A percentile compares a stretch with the other conserved stretches of the same genome.
Evolutionary conservation across 179 eudicot genomes (phyloP).

Genomic region (Spergularia azorica): DNA sequence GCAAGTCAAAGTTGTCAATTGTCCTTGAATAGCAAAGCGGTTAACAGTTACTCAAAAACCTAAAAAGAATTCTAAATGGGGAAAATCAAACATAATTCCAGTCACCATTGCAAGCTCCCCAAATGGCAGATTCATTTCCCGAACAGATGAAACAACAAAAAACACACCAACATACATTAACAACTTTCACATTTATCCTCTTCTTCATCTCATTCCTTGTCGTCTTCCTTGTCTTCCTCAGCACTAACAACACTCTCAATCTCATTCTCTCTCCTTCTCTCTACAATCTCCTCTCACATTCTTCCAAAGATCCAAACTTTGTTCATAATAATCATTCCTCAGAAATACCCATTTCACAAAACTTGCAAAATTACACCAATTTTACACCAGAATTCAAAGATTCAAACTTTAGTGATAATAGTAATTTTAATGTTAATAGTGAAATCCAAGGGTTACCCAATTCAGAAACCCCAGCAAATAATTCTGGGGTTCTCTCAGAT

Average conservation of each 20-base stretch:
- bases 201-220: conserved; percentile 25
- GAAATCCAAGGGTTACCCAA: conserved; percentile 1
- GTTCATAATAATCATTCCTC: background rate
- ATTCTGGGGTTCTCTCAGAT: background rate
- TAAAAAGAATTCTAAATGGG: too few relatives aligned
- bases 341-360: background rate
- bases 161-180: background rate
- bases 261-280: conserved; percentile 9
- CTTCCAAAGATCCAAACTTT: background rate
- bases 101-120: background rate
- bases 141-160: conserved; percentile 1
- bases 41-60: too few relatives aligned
- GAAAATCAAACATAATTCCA: too few relatives aligned
- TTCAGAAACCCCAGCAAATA: background rate
- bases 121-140: conserved; percentile 25
- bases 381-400: background rate
- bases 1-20: too few relatives aligned
- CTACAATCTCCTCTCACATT: conserved; percentile 12
- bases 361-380: background rate
- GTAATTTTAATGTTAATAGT: too few relatives aligned
- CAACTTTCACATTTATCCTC: conserved; percentile 8
- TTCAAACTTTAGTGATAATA: background rate
- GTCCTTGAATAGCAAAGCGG: too few relatives aligned
- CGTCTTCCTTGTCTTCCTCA: conserved; percentile 11
- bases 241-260: background rate